Evolutionary conservation across 768 basidiomycete genomes (phyloP).

Genomic region (Porphyrellus cyaneotinctus): DNA sequence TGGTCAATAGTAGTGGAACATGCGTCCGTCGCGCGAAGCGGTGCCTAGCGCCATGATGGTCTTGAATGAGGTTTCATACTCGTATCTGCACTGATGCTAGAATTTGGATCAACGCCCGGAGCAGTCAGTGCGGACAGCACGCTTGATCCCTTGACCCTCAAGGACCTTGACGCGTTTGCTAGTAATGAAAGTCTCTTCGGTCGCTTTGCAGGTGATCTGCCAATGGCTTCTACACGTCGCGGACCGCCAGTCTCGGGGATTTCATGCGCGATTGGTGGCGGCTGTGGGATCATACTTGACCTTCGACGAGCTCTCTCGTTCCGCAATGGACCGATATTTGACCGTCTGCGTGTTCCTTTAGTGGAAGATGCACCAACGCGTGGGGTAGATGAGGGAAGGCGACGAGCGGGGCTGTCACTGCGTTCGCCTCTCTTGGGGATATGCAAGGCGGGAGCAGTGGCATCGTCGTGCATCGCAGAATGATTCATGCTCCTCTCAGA

Average conservation of each 20-base stretch:
- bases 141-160: constrained; percentile 32
- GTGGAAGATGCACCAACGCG: constrained; percentile 30
- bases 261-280: constrained; percentile 45
- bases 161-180: constrained; percentile 34
- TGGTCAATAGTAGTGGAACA: constrained; percentile 8
- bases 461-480: constrained; percentile 24
- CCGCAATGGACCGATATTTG: constrained; percentile 73
- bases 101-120: constrained; percentile 41
- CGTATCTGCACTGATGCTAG: constrained; percentile 40
- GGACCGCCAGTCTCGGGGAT: constrained; percentile 29
- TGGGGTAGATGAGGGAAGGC: constrained; percentile 45
- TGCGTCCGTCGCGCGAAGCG: background rate
- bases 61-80: constrained; percentile 44
- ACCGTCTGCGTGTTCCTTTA: constrained; percentile 53
- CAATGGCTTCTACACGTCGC: constrained; percentile 41
- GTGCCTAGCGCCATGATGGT: constrained; percentile 56
- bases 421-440: constrained; percentile 35
- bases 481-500: constrained; percentile 68
- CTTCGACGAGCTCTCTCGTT: constrained; percentile 68
- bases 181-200: constrained; percentile 55
- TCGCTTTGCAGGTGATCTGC: constrained; percentile 56
- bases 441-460: constrained; percentile 20
- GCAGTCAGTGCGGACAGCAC: constrained; percentile 30
- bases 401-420: constrained; percentile 45
- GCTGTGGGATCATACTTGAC: constrained; percentile 78